Evolutionary conservation across 495 filamentous ascomycete species (phyloP).

Genomic region (Neurospora sp.): DNA sequence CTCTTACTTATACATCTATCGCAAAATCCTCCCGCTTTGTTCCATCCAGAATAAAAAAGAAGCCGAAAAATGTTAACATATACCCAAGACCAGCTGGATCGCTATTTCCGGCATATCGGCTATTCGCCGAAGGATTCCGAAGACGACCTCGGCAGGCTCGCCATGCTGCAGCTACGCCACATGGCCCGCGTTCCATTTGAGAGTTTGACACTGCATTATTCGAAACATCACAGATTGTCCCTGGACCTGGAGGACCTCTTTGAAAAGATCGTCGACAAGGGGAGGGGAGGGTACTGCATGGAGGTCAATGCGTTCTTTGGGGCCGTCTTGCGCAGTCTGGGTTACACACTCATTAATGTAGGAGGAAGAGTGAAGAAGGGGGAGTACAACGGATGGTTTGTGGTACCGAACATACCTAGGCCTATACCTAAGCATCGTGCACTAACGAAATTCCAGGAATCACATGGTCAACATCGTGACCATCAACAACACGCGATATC

Average conservation of each 20-base stretch:
- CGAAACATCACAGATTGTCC: slow-evolving; percentile 36
- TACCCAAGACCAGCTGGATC: slow-evolving; percentile 14
- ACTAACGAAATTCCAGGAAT: slow-evolving; percentile 28
- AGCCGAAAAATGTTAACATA: slow-evolving; percentile 11
- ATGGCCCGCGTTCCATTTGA: slow-evolving; percentile 61
- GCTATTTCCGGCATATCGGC: slow-evolving; percentile 38
- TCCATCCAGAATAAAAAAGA: background rate
- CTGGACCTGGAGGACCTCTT: slow-evolving; percentile 51
- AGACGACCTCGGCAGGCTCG: slow-evolving; percentile 23
- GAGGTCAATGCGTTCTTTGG: slow-evolving; percentile 62
- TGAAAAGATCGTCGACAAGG: slow-evolving; percentile 47
- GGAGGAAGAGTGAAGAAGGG: slow-evolving; percentile 29
- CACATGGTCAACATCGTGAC: slow-evolving; percentile 65
- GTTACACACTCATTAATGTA: slow-evolving; percentile 43
- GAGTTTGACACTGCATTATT: slow-evolving; percentile 47
- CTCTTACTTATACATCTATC: background rate
- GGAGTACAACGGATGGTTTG: slow-evolving; percentile 29
- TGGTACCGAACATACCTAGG: background rate
- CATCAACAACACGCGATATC: slow-evolving; percentile 39
- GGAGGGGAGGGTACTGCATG: slow-evolving; percentile 64
- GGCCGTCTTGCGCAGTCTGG: slow-evolving; percentile 50
- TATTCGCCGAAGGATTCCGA: background rate
- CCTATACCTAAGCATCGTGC: background rate
- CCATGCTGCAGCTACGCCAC: slow-evolving; percentile 36
- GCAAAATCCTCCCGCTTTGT: background rate